These are phyloP conservation scores for Diutina catenulata DNA, from an alignment of 1,139 yeast species.

Conservation along the genomic window DNA sequence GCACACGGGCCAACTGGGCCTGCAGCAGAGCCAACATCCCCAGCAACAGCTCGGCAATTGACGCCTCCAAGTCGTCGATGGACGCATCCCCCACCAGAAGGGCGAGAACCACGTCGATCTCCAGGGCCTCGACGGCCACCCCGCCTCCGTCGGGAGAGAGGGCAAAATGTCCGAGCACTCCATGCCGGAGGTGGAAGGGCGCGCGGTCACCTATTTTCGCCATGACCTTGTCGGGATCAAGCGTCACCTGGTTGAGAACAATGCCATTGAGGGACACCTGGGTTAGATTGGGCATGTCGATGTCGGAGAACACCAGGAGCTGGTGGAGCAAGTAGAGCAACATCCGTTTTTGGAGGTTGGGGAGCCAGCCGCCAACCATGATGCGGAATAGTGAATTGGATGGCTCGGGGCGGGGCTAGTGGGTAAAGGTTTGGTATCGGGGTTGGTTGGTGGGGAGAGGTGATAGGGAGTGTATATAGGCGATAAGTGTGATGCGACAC, in stretches of 20 bases:
- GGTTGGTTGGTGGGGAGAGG: too few relatives aligned
- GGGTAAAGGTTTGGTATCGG: too few relatives aligned
- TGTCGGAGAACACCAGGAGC: conserved; percentile 70
- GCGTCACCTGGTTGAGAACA: conserved; percentile 46
- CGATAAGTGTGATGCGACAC: too few relatives aligned
- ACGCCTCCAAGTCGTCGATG: conserved; percentile 12
- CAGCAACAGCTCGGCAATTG: conserved; percentile 14
- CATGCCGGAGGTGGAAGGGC: conserved; percentile 54
- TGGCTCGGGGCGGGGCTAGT: too few relatives aligned
- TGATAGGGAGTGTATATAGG: too few relatives aligned
- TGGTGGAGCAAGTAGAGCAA: conserved; percentile 72
- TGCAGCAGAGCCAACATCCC: conserved; percentile 50
- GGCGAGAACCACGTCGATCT: conserved; percentile 46
- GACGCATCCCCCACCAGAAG: conserved; percentile 25
- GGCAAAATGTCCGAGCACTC: conserved; percentile 44
- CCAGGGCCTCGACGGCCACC: conserved; percentile 46
- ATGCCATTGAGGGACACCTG: conserved; percentile 52
- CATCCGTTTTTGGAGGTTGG: conserved; percentile 65
- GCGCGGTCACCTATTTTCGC: conserved; percentile 36
- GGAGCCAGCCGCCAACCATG: conserved; percentile 6
- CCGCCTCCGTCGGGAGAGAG: conserved; percentile 49
- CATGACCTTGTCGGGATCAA: conserved; percentile 58
- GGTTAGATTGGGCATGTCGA: conserved; percentile 70
- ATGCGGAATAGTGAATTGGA: neutral
- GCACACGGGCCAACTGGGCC: conserved; percentile 48